Base-by-base conservation (phyloP, 257 asterid genomes). In the Cinchona pubescens region DNA sequence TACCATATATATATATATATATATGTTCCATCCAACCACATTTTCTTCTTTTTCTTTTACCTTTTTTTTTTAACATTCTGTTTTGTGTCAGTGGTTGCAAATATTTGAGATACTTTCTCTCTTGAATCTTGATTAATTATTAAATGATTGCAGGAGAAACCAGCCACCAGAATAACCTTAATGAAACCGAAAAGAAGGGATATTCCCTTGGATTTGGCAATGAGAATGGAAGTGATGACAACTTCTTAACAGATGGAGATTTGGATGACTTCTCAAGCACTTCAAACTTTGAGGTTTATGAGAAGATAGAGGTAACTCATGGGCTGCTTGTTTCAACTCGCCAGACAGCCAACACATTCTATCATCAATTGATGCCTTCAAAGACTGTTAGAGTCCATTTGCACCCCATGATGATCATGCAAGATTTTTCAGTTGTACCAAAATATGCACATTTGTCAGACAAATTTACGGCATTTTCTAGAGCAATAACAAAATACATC, bases 321-420 rank as follows among this genome's bases (percentile, higher is more conserved):
- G 89, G 87, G 27, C 78, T 80, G 87, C 78, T 83, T 21, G 53
- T 85, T 32, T 82, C 87, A 19, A 85, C 87, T 25, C 74, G 83
- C 30, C 89, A 83, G 42, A 74, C 77, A 16, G 83, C 89, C 40
- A 71, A 75, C 46, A 85, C 87, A 15, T 83, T 78, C 23, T 85
- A 83, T 68, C 89, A 83, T 72, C 89, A 83, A 70, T 53, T 83
- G 53, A 78, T 81, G 8, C 89, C 89, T 55, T 85, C 89, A 25
- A 80, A 69, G 58, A 83, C 85, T 0, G 81, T 85, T 5, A 72
- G 62, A 71, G 75, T 85, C 55, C 82, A 85, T 42, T 73, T 73
- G 25, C 81, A 82, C 63, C 81, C 85, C 30, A 72, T 72, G 69
- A 72, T 72, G 69, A 74, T 72, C 34, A 34, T 60, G 67, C 85